Evolutionary conservation across 2,329 filamentous ascomycete species (phyloP).

Genomic region (Beauveria medogensis): DNA sequence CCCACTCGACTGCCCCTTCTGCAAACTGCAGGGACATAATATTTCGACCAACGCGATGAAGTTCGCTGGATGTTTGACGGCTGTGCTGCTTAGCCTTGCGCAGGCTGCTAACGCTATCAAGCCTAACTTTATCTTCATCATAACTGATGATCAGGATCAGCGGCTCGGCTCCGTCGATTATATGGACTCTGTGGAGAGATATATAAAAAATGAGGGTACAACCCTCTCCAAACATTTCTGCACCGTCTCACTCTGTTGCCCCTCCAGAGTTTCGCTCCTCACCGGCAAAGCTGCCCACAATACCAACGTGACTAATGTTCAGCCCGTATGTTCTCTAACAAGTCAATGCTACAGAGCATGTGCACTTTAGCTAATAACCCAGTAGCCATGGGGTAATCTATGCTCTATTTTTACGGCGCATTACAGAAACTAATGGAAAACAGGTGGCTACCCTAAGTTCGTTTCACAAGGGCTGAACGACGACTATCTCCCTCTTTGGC

Average conservation of each 20-base stretch:
- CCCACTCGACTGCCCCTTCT: not conserved
- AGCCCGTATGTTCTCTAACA: constrained; percentile 40
- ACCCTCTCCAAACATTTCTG: constrained; percentile 54
- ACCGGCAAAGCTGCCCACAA: constrained; percentile 53
- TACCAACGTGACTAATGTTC: constrained; percentile 51
- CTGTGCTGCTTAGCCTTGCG: not conserved
- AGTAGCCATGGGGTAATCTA: not conserved
- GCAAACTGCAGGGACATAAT: not conserved
- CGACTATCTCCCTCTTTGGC: constrained; percentile 42
- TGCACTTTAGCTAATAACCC: constrained; percentile 15
- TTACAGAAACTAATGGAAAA: not conserved
- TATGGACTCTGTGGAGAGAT: constrained; percentile 45
- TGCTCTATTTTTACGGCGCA: not conserved
- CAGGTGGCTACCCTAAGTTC: constrained; percentile 39
- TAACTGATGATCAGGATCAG: constrained; percentile 60
- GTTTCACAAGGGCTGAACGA: constrained; percentile 41
- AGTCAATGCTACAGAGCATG: not conserved
- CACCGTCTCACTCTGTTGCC: constrained; percentile 57
- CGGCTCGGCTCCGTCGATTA: constrained; percentile 53
- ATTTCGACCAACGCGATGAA: not conserved
- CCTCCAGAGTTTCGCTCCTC: constrained; percentile 52
- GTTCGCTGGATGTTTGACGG: not conserved
- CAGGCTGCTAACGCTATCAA: not conserved
- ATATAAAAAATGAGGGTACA: constrained; percentile 48
- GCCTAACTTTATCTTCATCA: constrained; percentile 56